These are phyloP conservation scores for Aegilops tauschii DNA, from an alignment of 176 grass and related monocot species.

Conservation along the genomic window DNA sequence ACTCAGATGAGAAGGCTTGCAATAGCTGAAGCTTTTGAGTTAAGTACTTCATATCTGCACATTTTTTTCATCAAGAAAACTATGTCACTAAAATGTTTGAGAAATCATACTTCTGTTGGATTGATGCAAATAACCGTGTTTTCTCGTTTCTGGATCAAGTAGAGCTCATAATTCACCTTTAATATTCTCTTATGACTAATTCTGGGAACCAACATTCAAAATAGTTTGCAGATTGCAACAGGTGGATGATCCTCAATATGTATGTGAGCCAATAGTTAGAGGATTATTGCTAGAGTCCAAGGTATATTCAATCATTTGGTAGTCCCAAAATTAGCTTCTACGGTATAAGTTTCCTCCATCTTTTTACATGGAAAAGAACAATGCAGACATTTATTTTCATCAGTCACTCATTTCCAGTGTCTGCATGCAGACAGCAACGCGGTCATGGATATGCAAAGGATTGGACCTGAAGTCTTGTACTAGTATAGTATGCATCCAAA, in stretches of 20 bases:
- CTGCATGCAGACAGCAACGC: background rate
- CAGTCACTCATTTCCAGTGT: background rate
- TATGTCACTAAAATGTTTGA: background rate
- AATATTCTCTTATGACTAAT: background rate
- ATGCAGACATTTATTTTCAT: background rate
- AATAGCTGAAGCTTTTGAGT: background rate
- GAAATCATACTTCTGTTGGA: background rate
- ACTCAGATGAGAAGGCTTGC: background rate
- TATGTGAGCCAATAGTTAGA: background rate
- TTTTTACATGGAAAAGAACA: conserved; percentile 6
- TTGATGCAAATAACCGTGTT: background rate
- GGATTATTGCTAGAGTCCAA: background rate
- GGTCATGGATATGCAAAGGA: background rate
- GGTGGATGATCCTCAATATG: background rate
- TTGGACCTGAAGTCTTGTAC: background rate
- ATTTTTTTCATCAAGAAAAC: background rate
- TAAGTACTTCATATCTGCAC: background rate
- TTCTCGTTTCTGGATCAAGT: background rate
- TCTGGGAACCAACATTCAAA: background rate
- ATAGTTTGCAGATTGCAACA: background rate
- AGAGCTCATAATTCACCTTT: background rate
- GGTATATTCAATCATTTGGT: background rate
- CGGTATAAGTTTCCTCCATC: background rate
- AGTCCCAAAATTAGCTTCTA: conserved; percentile 4
- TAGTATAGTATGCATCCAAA: background rate